Conservation (phyloP, 805 yeast genomes). For the Starmerella etchellsii region DNA sequence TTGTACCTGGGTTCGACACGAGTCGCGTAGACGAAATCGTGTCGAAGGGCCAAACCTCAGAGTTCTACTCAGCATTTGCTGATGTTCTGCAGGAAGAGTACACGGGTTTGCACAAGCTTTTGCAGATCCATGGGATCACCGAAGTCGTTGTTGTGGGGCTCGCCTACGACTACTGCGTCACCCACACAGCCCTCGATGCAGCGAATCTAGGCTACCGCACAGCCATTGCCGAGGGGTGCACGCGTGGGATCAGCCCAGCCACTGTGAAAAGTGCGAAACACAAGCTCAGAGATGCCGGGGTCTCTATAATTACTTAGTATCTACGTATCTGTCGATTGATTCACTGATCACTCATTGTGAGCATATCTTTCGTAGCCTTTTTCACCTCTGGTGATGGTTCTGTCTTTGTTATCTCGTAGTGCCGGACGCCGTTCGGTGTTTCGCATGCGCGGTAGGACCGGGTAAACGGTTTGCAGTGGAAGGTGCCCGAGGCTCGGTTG, state of each 20-base stretch:
- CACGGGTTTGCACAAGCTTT: slow-evolving; percentile 47
- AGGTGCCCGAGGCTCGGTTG: neutral
- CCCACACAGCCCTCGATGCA: slow-evolving; percentile 62
- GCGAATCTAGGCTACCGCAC: slow-evolving; percentile 50
- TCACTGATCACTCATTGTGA: slow-evolving; percentile 1
- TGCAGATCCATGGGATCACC: slow-evolving; percentile 37
- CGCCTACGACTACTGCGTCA: slow-evolving; percentile 80
- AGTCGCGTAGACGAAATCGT: slow-evolving; percentile 35
- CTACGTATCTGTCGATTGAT: no score
- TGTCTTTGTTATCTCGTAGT: slow-evolving; percentile 11
- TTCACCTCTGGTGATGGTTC: neutral
- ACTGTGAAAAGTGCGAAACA: slow-evolving; percentile 29
- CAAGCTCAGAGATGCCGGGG: slow-evolving; percentile 10
- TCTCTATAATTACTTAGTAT: neutral
- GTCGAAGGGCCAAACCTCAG: slow-evolving; percentile 69
- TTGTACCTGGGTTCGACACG: slow-evolving; percentile 39
- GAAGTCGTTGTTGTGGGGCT: slow-evolving; percentile 66
- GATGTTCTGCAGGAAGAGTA: slow-evolving; percentile 64
- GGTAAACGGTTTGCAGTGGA: slow-evolving; percentile 8
- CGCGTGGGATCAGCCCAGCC: slow-evolving; percentile 30
- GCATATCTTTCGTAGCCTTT: slow-evolving; percentile 6
- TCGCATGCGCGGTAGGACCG: slow-evolving; percentile 12
- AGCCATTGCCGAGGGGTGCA: slow-evolving; percentile 43
- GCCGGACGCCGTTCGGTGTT: slow-evolving; percentile 6
- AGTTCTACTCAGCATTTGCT: slow-evolving; percentile 75